phyloP scores from a whole-genome alignment of 495 filamentous ascomycete genomes.

The Massariosphaeria phaeospora region DNA sequence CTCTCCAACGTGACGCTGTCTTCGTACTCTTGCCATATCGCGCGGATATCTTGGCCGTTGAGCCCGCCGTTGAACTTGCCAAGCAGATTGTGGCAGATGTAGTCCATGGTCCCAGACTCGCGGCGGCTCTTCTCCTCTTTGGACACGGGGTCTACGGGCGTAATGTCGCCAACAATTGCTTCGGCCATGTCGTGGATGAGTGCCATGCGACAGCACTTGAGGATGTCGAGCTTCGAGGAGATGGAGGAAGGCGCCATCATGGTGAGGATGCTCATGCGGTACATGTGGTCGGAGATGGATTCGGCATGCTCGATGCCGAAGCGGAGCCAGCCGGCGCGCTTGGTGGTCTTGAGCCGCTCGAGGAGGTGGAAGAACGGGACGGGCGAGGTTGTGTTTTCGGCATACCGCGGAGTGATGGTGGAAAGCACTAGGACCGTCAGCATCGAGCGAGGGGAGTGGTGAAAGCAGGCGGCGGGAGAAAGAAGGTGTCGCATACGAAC shows the following conservation, averaged over 20 bases:
- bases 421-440: conserved; percentile 37
- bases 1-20: conserved; percentile 75
- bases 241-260: conserved; percentile 85
- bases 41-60: conserved; percentile 62
- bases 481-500: conserved; percentile 29
- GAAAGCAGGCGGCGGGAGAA: not conserved
- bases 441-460: not conserved
- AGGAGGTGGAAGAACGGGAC: conserved; percentile 90
- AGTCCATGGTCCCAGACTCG: conserved; percentile 85
- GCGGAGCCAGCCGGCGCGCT: conserved; percentile 90
- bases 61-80: conserved; percentile 65
- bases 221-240: conserved; percentile 62
- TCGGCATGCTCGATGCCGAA: conserved; percentile 72
- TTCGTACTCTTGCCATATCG: conserved; percentile 91
- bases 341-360: conserved; percentile 87
- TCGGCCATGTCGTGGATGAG: conserved; percentile 98
- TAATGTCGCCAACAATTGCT: conserved; percentile 90
- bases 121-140: conserved; percentile 79
- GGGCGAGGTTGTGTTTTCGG: conserved; percentile 62
- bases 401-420: conserved; percentile 49
- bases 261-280: conserved; percentile 95
- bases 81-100: conserved; percentile 66
- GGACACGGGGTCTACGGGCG: conserved; percentile 69
- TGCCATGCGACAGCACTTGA: conserved; percentile 86
- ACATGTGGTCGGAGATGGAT: conserved; percentile 98